Percentiles rank a stretch among this genome's conserved stretches.
These are phyloP conservation scores for Podospora fimiseda DNA, from an alignment of 495 filamentous ascomycete genomes.

Conservation along the genomic window DNA sequence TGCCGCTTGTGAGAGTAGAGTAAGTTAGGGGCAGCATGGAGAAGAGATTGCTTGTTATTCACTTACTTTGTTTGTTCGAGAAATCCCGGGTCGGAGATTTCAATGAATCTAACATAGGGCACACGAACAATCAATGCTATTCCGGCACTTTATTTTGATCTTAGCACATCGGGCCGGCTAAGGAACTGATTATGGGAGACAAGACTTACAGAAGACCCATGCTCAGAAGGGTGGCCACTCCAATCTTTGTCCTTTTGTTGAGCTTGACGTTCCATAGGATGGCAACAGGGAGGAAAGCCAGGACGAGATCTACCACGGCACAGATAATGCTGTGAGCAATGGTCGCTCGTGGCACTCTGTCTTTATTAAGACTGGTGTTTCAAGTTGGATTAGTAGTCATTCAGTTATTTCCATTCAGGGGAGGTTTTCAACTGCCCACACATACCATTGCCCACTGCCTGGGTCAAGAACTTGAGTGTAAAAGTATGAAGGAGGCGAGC, in stretches of 20 bases:
- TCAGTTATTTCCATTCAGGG: too few species aligned
- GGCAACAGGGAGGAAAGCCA: conserved; percentile 38
- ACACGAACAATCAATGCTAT: conserved; percentile 36
- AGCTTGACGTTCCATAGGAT: conserved; percentile 38
- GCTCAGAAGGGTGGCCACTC: conserved; percentile 28
- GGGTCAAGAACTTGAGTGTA: conserved; percentile 26
- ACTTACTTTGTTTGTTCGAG: conserved; percentile 20
- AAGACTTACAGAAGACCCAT: conserved; percentile 30
- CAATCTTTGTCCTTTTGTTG: conserved; percentile 26
- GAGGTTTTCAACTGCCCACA: too few species aligned
- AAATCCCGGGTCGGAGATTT: conserved; percentile 16
- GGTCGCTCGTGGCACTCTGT: conserved; percentile 23
- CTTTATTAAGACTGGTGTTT: conserved; percentile 16
- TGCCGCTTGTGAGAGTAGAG: conserved; percentile 14
- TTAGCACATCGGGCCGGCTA: background rate
- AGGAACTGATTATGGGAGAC: background rate
- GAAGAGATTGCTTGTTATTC: background rate
- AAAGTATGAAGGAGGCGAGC: conserved; percentile 32
- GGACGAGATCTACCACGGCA: conserved; percentile 33
- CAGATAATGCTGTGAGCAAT: conserved; percentile 33
- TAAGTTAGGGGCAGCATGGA: too few species aligned
- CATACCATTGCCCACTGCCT: conserved; percentile 26
- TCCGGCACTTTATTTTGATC: conserved; percentile 24
- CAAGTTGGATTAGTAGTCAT: too few species aligned
- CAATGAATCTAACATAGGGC: conserved; percentile 27